Base-by-base conservation (phyloP, 2,329 filamentous ascomycete species). In the Cladosporium phlei region DNA sequence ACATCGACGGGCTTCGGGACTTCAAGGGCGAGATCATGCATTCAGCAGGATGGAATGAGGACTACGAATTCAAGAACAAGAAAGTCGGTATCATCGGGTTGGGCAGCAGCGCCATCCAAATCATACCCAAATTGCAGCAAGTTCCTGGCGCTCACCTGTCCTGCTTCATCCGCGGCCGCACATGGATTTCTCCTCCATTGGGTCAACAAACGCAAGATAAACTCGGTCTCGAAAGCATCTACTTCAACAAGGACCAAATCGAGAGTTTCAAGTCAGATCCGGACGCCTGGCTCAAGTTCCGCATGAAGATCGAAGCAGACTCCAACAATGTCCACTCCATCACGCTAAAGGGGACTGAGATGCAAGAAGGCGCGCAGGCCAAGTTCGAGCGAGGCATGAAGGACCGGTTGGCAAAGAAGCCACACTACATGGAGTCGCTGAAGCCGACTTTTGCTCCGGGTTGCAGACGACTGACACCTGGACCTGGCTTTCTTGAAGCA, bases 181-280 rank as follows among this genome's bases (percentile, higher is more conserved):
- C 82, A 0, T 87, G 83, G 83, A 78, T 86, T 65, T 77, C 1
- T 72, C 75, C 37, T 69, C 80, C 1, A 75, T 80, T 47, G 67
- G 72, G 50, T 4, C 60, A 63, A 25, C 47, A 45, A 3, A 54
- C 57, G 16, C 53, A 56, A 38, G 57, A 63, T 35, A 55, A 59
- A 32, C 58, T 69, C 17, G 62, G 62, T 2, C 62, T 71, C 47
- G 56, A 62, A 19, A 39, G 60, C 56, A 14, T 60, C 47, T 47
- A 51, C 1, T 79, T 76, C 53, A 63, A 69, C 0, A 56, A 79
- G 21, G 37, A 47, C 20, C 45, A 47, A 47, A 69, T 70, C 5
- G 69, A 78, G 17, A 70, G 72, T 0, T 85, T 85, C 59, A 63
- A 61, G 44, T 66, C 74, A 33, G 71, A 87, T 50, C 79, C 82